Evolutionary conservation across 257 asterid genomes (phyloP).

Genomic region (Gardenia jasminoides): DNA sequence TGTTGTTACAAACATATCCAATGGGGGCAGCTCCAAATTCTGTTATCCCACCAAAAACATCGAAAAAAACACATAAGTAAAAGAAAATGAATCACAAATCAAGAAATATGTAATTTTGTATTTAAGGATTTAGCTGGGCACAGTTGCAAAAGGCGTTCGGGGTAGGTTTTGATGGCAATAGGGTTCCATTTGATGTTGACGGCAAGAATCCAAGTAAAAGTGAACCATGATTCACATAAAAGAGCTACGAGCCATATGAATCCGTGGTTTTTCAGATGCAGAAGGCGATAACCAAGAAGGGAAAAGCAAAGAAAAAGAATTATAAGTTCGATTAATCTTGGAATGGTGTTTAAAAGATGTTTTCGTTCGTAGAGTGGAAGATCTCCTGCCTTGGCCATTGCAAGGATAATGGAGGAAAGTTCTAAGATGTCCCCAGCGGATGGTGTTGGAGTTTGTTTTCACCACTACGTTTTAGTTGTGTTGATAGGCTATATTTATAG

Average conservation of each 20-base stretch:
- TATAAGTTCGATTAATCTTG: constrained; percentile 27
- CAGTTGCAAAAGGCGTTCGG: constrained; percentile 29
- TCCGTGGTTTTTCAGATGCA: constrained; percentile 16
- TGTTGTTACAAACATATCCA: constrained; percentile 43
- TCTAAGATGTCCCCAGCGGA: no score
- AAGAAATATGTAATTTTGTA: neutral
- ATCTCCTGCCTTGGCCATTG: constrained; percentile 20
- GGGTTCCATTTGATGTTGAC: constrained; percentile 35
- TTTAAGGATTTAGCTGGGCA: neutral
- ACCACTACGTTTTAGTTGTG: neutral
- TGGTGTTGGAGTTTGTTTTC: neutral
- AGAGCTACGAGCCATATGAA: constrained; percentile 30
- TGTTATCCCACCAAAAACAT: neutral
- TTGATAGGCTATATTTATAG: neutral
- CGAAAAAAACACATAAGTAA: neutral
- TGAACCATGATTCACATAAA: constrained; percentile 41
- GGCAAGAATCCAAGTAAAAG: constrained; percentile 33
- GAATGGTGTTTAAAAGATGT: constrained; percentile 13
- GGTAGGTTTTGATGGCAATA: constrained; percentile 19
- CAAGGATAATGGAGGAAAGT: neutral
- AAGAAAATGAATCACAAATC: neutral
- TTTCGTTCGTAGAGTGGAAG: constrained; percentile 28
- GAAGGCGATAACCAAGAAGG: constrained; percentile 27
- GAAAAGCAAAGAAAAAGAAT: constrained; percentile 35
- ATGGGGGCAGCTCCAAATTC: constrained; percentile 23